Percentiles rank a stretch among this genome's conserved stretches.
Conservation (phyloP, 345 rosid species). For the Camelina sativa region DNA sequence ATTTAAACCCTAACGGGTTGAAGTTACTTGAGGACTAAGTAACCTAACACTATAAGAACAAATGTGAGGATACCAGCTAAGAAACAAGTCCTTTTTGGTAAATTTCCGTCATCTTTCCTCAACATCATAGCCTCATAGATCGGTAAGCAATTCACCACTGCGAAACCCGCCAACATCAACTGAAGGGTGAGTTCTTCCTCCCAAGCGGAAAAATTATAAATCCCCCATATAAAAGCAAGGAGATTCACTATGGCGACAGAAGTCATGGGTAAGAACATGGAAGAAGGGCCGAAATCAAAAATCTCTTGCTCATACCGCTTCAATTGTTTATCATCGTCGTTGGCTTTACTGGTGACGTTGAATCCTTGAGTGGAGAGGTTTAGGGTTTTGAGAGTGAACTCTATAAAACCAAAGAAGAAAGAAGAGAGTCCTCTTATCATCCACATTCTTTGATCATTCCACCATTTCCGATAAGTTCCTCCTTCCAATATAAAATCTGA, state of each 20-base stretch:
- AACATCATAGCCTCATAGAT: constrained; percentile 63
- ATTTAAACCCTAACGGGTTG: too few relatives aligned
- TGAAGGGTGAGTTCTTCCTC: constrained; percentile 48
- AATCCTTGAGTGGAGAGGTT: constrained; percentile 58
- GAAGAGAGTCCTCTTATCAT: constrained; percentile 56
- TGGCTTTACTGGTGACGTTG: constrained; percentile 63
- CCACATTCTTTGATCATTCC: constrained; percentile 77
- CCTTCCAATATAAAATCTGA: constrained; percentile 49
- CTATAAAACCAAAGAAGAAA: constrained; percentile 46
- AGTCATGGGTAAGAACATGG: constrained; percentile 56
- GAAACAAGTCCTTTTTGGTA: constrained; percentile 46
- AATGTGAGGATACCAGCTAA: constrained; percentile 42
- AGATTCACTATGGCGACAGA: constrained; percentile 60
- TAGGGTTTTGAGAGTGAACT: constrained; percentile 52
- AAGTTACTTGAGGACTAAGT: constrained; percentile 40
- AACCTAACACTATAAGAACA: constrained; percentile 42
- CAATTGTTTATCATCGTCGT: constrained; percentile 55
- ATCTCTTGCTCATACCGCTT: constrained; percentile 59
- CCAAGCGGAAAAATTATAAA: constrained; percentile 2
- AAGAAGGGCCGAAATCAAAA: constrained; percentile 65
- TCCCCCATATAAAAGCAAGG: constrained; percentile 46
- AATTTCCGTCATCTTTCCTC: constrained; percentile 63
- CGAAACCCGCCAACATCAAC: constrained; percentile 51
- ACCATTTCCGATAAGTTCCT: constrained; percentile 66
- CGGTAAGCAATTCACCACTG: constrained; percentile 57